A percentile compares a stretch with the other conserved stretches of the same genome.
Evolutionary conservation across 352 stramenopile species (phyloP).

Genomic region (Phytophthora tentaculata): DNA sequence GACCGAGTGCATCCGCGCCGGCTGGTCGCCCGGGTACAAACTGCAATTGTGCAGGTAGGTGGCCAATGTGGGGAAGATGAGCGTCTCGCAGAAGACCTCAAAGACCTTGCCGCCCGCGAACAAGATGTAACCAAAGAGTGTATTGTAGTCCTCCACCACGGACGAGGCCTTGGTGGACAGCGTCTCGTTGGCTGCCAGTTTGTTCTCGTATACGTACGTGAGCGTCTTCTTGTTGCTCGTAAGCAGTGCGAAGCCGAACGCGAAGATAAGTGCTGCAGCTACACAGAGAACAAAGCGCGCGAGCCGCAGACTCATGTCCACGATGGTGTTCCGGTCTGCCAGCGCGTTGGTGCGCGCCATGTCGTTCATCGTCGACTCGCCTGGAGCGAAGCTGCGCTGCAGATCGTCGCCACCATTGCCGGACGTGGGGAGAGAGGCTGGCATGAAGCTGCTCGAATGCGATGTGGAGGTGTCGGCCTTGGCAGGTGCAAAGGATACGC

Average conservation of each 20-base stretch:
- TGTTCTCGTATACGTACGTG: conserved; percentile 33
- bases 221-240: conserved; percentile 49
- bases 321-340: conserved; percentile 65
- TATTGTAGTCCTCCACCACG: conserved; percentile 54
- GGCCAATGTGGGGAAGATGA: conserved; percentile 62
- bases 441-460: conserved; percentile 22
- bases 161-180: conserved; percentile 35
- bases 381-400: conserved; percentile 26
- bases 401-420: conserved; percentile 24
- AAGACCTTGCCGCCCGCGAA: conserved; percentile 61
- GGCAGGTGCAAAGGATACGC: neutral
- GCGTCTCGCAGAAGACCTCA: conserved; percentile 62
- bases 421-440: conserved; percentile 1
- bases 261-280: conserved; percentile 37
- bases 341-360: conserved; percentile 48
- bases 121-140: conserved; percentile 52
- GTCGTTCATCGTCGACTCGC: conserved; percentile 25
- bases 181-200: conserved; percentile 22
- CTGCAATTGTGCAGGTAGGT: conserved; percentile 72
- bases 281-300: conserved; percentile 52
- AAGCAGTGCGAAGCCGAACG: conserved; percentile 49
- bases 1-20: conserved; percentile 51
- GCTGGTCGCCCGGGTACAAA: conserved; percentile 59
- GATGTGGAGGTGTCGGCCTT: neutral
- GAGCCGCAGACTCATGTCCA: conserved; percentile 59